Conservation (phyloP, 2,329 filamentous ascomycete species). For the Botrytis squamosa region DNA sequence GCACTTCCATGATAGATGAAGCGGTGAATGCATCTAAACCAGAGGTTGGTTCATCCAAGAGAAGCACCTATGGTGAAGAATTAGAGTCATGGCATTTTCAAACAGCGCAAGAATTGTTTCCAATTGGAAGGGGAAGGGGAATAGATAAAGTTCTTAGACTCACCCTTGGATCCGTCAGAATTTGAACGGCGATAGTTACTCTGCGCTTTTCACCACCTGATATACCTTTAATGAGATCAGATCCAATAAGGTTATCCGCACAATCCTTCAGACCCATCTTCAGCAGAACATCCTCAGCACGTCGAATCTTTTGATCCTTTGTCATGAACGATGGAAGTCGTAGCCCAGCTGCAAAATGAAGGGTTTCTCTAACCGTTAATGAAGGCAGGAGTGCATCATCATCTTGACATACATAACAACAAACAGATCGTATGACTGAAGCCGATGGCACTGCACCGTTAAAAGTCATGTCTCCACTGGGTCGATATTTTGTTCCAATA, state of each 20-base stretch:
- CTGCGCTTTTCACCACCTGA: conserved; percentile 77
- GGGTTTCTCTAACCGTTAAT: conserved; percentile 72
- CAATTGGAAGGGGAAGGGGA: too few relatives aligned
- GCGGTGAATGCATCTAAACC: conserved; percentile 78
- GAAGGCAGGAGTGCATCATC: conserved; percentile 73
- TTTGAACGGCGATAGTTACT: conserved; percentile 75
- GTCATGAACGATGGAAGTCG: conserved; percentile 70
- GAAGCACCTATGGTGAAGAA: conserved; percentile 47
- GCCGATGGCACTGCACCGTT: conserved; percentile 68
- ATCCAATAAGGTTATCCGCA: conserved; percentile 71
- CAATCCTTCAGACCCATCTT: conserved; percentile 79
- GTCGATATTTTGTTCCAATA: conserved; percentile 59
- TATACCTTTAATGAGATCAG: conserved; percentile 72
- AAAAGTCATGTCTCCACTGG: conserved; percentile 63
- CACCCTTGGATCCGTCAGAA: conserved; percentile 71
- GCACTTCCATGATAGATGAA: conserved; percentile 71
- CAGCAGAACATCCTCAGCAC: conserved; percentile 68
- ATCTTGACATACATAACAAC: conserved; percentile 76
- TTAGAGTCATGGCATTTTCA: background rate
- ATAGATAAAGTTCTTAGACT: conserved; percentile 63
- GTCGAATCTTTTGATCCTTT: conserved; percentile 61
- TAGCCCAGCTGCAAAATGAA: conserved; percentile 68
- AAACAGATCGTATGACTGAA: conserved; percentile 67
- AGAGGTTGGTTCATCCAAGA: conserved; percentile 75
- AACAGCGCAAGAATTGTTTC: background rate